Conservation (phyloP, 345 rosid genomes). For the Melaleuca alternifolia region DNA sequence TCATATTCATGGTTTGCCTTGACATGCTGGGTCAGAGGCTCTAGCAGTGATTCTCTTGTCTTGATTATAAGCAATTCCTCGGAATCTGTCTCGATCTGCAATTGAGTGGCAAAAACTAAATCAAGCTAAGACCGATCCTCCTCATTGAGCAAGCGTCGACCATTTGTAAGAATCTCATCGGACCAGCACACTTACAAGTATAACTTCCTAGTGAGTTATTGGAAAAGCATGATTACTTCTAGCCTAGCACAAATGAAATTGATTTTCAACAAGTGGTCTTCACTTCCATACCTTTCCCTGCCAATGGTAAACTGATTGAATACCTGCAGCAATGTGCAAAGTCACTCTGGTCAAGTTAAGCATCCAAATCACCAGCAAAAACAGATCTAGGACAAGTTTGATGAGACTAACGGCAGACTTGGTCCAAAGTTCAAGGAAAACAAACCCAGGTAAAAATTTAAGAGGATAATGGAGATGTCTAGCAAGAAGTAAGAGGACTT, state of each 20-base stretch:
- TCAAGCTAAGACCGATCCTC: background rate
- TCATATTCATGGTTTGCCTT: constrained; percentile 93
- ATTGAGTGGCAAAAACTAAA: background rate
- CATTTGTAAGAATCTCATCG: background rate
- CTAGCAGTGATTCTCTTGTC: constrained; percentile 81
- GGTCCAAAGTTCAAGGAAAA: background rate
- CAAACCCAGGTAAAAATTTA: background rate
- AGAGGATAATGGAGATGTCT: background rate
- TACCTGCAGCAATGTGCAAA: constrained; percentile 36
- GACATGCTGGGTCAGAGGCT: constrained; percentile 69
- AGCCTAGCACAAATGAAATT: background rate
- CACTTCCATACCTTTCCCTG: constrained; percentile 61
- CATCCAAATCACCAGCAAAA: background rate
- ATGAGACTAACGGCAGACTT: background rate
- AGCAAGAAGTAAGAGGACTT: background rate
- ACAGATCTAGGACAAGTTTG: background rate
- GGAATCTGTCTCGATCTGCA: constrained; percentile 72
- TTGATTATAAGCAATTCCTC: constrained; percentile 90
- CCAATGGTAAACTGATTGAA: constrained; percentile 87
- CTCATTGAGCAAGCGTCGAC: background rate
- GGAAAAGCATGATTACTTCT: background rate
- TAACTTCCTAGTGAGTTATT: background rate
- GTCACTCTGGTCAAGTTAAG: background rate
- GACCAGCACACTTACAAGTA: background rate
- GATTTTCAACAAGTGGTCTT: background rate